Base-by-base conservation (phyloP, 1,284 basidiomycete species). In the Sparassis latifolia region DNA sequence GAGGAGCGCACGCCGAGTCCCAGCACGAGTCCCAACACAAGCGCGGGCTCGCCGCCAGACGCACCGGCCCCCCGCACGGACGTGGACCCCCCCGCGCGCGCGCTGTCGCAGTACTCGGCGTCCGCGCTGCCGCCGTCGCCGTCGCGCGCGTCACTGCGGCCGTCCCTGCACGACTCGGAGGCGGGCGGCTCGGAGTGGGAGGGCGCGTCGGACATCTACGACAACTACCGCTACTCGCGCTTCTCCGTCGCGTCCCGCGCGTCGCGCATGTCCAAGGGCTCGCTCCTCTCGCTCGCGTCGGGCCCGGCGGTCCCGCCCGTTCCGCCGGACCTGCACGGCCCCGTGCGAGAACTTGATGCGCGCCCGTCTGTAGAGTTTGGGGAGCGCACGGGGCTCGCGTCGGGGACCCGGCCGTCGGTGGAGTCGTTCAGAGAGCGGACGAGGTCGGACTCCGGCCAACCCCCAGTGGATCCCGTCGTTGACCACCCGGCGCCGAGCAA, bases 181-280 rank as follows among this genome's bases (percentile, higher is more conserved):
- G 68, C 68, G 44, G 71, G 69, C n/a, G 69, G 69, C 12, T 76
- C 69, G 31, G 75, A 78, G 52, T 84, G 82, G 77, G 81, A 84
- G 50, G 79, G 78, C 33, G 77, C 77, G 10, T 71, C 70, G 3
- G 82, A 86, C 56, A 86, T 88, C 47, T 88, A 87, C 57, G 85
- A 88, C 60, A 77, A 84, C 54, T 88, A 88, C 59, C 76, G 84
- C 2, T 88, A 87, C 58, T 86, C 84, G 5, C 70, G 82, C 5
- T 75, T 75, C 50, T 86, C 84, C 0, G 69, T 80, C 52, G 65
- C 70, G 2, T 75, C 73, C 44, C 71, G 69, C 55, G 60, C 60
- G 59, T 69, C 65, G 27, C 62, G 57, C 28, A 67, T 69, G 33
- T 65, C 66, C 4, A 62, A 62, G 47, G 62, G 60, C 2, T 68